A percentile compares a stretch with the other conserved stretches of the same genome.
Evolutionary conservation across 768 basidiomycete species (phyloP).

Genomic region (Mycena pura): DNA sequence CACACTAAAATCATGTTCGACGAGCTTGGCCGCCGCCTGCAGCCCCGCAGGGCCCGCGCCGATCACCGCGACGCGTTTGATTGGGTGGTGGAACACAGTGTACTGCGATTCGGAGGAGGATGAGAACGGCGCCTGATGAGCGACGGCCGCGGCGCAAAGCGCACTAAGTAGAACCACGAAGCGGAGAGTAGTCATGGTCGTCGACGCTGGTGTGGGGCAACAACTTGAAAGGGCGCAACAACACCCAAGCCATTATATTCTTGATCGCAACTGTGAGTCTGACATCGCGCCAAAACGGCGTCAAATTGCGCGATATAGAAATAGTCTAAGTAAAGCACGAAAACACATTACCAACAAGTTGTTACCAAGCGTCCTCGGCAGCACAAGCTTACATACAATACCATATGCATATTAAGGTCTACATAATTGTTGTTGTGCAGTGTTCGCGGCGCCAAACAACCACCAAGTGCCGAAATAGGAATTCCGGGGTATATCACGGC

Average conservation of each 20-base stretch:
- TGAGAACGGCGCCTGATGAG: constrained; percentile 18
- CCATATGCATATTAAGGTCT: neutral
- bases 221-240: too few species aligned
- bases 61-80: constrained; percentile 24
- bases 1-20: constrained; percentile 26
- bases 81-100: constrained; percentile 22
- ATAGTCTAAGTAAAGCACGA: neutral
- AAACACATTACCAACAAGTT: neutral
- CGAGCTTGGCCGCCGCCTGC: constrained; percentile 21
- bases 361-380: neutral
- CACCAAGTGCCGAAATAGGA: too few species aligned
- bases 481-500: too few species aligned
- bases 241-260: neutral
- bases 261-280: neutral
- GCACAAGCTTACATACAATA: neutral
- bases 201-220: neutral
- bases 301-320: constrained; percentile 21
- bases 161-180: neutral
- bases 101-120: neutral
- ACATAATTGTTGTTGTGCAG: neutral
- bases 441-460: neutral
- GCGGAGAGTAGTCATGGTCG: neutral
- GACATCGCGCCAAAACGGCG: constrained; percentile 21
- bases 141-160: constrained; percentile 1
- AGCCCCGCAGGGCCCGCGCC: constrained; percentile 26